Base-by-base conservation (phyloP, 768 basidiomycete species). In the Roridomyces roridus region DNA sequence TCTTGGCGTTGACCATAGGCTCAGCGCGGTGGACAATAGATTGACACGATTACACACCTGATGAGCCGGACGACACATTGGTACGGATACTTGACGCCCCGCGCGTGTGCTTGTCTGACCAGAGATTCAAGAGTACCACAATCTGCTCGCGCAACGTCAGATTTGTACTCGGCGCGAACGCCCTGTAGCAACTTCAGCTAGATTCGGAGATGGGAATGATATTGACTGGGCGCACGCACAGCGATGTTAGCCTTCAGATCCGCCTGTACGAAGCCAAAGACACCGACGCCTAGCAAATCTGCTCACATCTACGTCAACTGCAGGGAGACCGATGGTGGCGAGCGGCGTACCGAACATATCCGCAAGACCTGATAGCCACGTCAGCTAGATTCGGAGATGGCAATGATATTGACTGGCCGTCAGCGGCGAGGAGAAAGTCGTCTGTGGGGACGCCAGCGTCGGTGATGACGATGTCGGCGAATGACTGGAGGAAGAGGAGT, bases 381-480 rank as follows among this genome's bases (percentile, higher is more conserved):
- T 5, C n/a, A n/a, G n/a, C n/a, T n/a, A n/a, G n/a, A 10, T 46
- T 21, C 40, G 42, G 40, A n/a, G 24, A 40, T 20, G 8, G 2
- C 2, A 12, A 49, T 51, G 59, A 57, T 48, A 37, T n/a, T n/a
- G n/a, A n/a, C n/a, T n/a, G n/a, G 17, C 92, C 95, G 72, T 96
- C 93, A 18, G 93, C 86, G 1, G 96, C 96, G 67, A 92, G 88
- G 42, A 94, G 78, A 77, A 98, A 98, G 12, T 81, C 71, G 18
- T 76, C 67, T 0, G 94, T 93, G 68, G 94, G 87, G 46, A 98
- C 85, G 14, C 96, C 95, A 5, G 79, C 74, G 40, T 84, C 79
- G n/a, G 84, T 85, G 63, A 91, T 77, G 15, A 86, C 82, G 36
- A 98, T 92, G 59, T 96, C 91, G 65, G 83, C 85, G 72, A 92